Evolutionary conservation across 2,329 filamentous ascomycete species (phyloP).

Genomic region (Monosporascus sp.): DNA sequence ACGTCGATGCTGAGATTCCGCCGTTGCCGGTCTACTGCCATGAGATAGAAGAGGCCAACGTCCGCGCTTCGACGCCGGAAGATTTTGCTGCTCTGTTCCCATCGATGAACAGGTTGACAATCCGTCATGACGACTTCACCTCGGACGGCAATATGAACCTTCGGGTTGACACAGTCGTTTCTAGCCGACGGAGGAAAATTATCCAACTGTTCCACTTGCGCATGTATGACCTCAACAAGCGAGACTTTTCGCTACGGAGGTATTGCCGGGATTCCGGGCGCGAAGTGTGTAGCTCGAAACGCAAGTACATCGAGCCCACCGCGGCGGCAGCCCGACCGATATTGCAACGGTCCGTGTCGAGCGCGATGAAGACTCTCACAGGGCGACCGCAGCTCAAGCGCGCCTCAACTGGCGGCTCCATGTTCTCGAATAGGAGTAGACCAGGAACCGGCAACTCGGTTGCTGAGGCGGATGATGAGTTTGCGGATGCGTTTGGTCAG

Average conservation of each 20-base stretch:
- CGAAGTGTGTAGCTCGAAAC: constrained; percentile 81
- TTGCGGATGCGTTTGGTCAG: constrained; percentile 20
- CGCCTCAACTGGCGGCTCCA: constrained; percentile 28
- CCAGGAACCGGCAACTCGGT: constrained; percentile 32
- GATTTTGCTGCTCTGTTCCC: constrained; percentile 86
- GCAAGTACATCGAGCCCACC: constrained; percentile 58
- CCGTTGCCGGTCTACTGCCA: constrained; percentile 55
- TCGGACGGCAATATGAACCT: constrained; percentile 96
- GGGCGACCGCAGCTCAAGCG: constrained; percentile 32
- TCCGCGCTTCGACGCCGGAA: constrained; percentile 71
- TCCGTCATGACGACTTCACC: constrained; percentile 87
- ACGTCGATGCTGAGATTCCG: constrained; percentile 38
- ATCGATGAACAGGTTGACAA: constrained; percentile 71
- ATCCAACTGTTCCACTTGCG: constrained; percentile 83
- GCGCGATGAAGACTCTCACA: constrained; percentile 43
- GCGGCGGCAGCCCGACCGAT: constrained; percentile 30
- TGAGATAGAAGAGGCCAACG: constrained; percentile 59
- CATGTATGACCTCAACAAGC: constrained; percentile 83
- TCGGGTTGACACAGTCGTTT: constrained; percentile 74
- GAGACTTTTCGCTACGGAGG: constrained; percentile 84
- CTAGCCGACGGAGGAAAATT: constrained; percentile 61
- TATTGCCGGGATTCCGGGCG: constrained; percentile 92
- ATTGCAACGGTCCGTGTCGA: constrained; percentile 43
- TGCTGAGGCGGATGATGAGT: constrained; percentile 27
- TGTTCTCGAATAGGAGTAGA: constrained; percentile 25